Evolutionary conservation across 1,284 basidiomycete genomes (phyloP), one percentile per base, ranked within the genome.

Genomic region (Thelephora terrestris): DNA sequence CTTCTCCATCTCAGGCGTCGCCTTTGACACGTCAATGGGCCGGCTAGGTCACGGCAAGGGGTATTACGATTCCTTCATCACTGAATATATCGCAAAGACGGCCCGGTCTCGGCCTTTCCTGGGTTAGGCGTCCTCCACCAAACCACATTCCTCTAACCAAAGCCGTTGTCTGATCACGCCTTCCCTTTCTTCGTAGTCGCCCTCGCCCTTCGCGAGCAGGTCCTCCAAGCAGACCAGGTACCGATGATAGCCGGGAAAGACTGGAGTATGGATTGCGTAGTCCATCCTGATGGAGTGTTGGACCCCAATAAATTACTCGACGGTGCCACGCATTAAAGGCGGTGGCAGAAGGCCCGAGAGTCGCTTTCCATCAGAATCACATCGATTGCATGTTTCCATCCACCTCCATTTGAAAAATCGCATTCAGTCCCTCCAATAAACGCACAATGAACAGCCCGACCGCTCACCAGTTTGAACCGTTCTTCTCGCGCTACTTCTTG

Each of bases 41-140:
- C 79, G 85, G 29, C 71, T 89, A 21, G 86, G 85, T 5, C 83
- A 87, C 57, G 85, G 85, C 35, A 88, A 85, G 63, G 85, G 86
- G 5, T 87, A 84, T 64, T 89, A 89, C 57, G 85, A 89, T 64
- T 70, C 71, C 20, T 88, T 85, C 63, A 70, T 89, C 39, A 65
- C 77, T 7, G 61, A 68, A 1, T 85, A 85, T 53, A 60, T 58
- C 48, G 64, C 59, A 5, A 38, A 44, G 5, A 20, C 40, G 45
- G 53, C 39, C 47, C 58, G 66, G 46, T 62, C 64, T 12, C 65
- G 63, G 50, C 80, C 81, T 5, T 53, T 78, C 35, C 67, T 86
- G 51, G 75, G 82, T 81, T 52, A 49, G 65, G 10, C 17, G 14
- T 32, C 29, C 29, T 32, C 29, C 29, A 32, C 29, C 29, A 3